phyloP scores from a whole-genome alignment of 495 filamentous ascomycete genomes.

The Evernia prunastri region DNA sequence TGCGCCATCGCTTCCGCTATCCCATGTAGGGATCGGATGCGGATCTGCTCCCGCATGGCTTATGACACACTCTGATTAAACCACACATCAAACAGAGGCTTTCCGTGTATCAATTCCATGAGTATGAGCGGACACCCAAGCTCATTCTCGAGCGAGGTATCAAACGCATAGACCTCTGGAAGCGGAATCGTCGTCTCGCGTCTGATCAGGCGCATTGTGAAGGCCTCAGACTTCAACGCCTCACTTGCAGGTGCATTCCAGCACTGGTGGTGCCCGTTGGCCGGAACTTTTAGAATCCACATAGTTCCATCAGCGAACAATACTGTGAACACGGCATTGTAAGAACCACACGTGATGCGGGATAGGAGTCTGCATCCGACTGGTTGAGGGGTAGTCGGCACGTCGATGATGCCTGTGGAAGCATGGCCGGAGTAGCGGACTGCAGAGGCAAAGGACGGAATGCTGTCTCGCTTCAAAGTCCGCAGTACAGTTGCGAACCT shows the following conservation, averaged over 20 bases:
- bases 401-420: not conserved
- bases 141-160: slow-evolving; percentile 17
- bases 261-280: slow-evolving; percentile 24
- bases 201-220: slow-evolving; percentile 31
- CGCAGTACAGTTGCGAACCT: not conserved
- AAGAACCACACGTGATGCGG: slow-evolving; percentile 17
- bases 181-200: slow-evolving; percentile 31
- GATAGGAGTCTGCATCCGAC: not conserved
- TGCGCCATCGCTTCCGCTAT: slow-evolving; percentile 1
- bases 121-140: slow-evolving; percentile 13
- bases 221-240: slow-evolving; percentile 28
- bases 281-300: slow-evolving; percentile 29
- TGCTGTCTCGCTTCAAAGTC: not conserved
- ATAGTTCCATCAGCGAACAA: slow-evolving; percentile 19
- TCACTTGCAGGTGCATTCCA: slow-evolving; percentile 27
- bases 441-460: not conserved
- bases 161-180: slow-evolving; percentile 29
- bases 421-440: not conserved
- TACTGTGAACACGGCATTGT: slow-evolving; percentile 24
- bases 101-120: slow-evolving; percentile 26
- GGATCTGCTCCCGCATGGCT: not conserved
- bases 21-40: not conserved
- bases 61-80: slow-evolving; percentile 11
- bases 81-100: slow-evolving; percentile 27
- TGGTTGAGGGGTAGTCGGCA: not conserved